phyloP scores from a whole-genome alignment of 352 stramenopile genomes.

The Phytopythium mirpurense region DNA sequence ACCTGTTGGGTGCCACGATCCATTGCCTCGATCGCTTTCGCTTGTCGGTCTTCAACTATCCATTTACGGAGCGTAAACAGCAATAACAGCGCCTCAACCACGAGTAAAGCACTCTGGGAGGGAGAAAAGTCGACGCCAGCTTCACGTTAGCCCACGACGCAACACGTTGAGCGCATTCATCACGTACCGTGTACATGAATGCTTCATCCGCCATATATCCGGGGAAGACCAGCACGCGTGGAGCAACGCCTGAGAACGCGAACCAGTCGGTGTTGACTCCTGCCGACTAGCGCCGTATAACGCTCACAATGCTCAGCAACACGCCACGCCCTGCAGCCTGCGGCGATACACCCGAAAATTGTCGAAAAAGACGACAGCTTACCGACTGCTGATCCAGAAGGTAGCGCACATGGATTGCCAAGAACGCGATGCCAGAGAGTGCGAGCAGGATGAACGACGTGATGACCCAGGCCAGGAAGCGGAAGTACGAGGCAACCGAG shows the following conservation, averaged over 20 bases:
- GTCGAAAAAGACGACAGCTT: background rate
- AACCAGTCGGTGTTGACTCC: constrained; percentile 23
- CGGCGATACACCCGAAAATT: no score
- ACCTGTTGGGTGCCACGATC: constrained; percentile 42
- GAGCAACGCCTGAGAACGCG: constrained; percentile 38
- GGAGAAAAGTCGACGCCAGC: background rate
- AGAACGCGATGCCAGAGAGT: constrained; percentile 38
- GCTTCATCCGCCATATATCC: constrained; percentile 51
- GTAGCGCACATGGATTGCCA: constrained; percentile 46
- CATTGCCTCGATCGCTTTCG: constrained; percentile 49
- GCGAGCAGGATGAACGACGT: constrained; percentile 60
- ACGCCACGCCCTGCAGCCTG: no score
- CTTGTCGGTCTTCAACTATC: constrained; percentile 59
- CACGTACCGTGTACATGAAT: constrained; percentile 41
- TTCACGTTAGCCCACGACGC: background rate
- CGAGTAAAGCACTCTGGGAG: constrained; percentile 33
- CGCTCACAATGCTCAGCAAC: no score
- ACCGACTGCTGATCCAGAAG: constrained; percentile 19
- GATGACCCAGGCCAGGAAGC: constrained; percentile 78
- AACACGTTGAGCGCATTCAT: background rate
- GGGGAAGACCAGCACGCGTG: constrained; percentile 50
- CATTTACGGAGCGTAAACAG: constrained; percentile 63
- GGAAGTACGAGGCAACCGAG: constrained; percentile 77
- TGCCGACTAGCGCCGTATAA: background rate
- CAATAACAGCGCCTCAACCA: constrained; percentile 46